Conservation (phyloP, 1,139 yeast species). For the Geotrichum carabidarum region DNA sequence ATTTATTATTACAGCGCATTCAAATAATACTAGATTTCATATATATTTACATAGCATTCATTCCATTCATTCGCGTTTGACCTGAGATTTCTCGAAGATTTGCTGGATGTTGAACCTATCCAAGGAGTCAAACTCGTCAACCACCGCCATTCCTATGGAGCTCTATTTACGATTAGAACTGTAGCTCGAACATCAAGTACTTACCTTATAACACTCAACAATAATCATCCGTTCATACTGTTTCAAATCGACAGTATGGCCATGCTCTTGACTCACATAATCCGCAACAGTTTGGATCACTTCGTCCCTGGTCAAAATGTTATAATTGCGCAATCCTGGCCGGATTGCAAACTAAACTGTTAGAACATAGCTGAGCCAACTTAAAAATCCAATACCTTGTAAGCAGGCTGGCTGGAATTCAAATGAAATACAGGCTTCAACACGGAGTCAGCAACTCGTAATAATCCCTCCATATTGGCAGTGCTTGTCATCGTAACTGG, state of each 20-base stretch:
- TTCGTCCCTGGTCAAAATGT: constrained; percentile 59
- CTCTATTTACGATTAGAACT: constrained; percentile 18
- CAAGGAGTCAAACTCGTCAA: constrained; percentile 53
- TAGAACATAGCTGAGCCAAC: not conserved
- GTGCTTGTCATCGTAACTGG: constrained; percentile 76
- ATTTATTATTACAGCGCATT: not conserved
- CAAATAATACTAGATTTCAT: not conserved
- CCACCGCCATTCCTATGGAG: constrained; percentile 43
- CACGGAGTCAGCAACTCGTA: constrained; percentile 52
- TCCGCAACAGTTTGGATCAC: constrained; percentile 70
- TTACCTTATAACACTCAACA: constrained; percentile 73
- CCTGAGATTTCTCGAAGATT: constrained; percentile 42
- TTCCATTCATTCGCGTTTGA: not conserved
- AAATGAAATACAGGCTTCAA: constrained; percentile 55
- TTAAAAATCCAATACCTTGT: not conserved
- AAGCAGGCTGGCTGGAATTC: constrained; percentile 18
- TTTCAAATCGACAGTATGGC: constrained; percentile 76
- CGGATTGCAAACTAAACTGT: constrained; percentile 68
- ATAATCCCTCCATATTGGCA: constrained; percentile 64
- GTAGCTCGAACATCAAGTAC: not conserved
- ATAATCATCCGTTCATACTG: constrained; percentile 71
- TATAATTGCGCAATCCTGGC: constrained; percentile 73
- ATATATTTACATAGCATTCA: not conserved
- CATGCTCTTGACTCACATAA: constrained; percentile 62
- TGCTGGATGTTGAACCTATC: constrained; percentile 60